Evolutionary conservation across 1,284 basidiomycete genomes (phyloP), one percentile per base, ranked within the genome.

Genomic region (Pholiota adiposa): DNA sequence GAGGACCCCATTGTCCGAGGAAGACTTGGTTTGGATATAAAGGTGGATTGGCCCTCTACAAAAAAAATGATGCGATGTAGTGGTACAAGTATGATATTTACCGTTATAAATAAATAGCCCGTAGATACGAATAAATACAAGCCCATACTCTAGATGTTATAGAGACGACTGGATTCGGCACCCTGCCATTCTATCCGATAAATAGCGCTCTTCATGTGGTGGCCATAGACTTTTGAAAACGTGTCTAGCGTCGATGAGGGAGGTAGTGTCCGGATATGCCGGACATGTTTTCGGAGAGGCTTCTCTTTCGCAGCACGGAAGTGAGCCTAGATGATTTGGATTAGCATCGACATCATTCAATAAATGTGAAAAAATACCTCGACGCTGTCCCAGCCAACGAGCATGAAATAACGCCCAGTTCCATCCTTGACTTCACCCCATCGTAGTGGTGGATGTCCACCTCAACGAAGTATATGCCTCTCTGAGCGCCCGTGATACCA

Each of bases 1-100:
- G 60, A 19, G 62, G 62, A 23, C 60, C 62, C 2, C 62, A 82
- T 59, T 79, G 77, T 18, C 11, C 29, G 4, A 44, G 54, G 18
- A 31, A 16, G 29, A 38, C 44, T 36, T 46, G 51, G 51, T 29
- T 53, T 29, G 51, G 51, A 12, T 53, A 53, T 43, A 38, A 53
- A 43, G 51, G 51, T 29, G 51, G 51, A 41, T 41, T 41, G 19
- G 25, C 33, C n/a, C n/a, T 53, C 4, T 38, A 29, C 21, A 53
- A 40, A 19, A 34, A 34, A 33, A 18, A 46, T 46, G 44, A 41
- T 36, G 4, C 52, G 23, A 19, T 31, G 52, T 31, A 27, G 21
- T 36, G 19, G 11, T 54, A 43, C 16, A 5, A 34, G 9, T 55
- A 55, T 36, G 43, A 36, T 14, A 36, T 16, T 3, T 41, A 23